Percentiles rank a stretch among this genome's conserved stretches.
These are phyloP conservation scores for Penstemon barbatus DNA, from an alignment of 257 asterid genomes.

Conservation along the genomic window DNA sequence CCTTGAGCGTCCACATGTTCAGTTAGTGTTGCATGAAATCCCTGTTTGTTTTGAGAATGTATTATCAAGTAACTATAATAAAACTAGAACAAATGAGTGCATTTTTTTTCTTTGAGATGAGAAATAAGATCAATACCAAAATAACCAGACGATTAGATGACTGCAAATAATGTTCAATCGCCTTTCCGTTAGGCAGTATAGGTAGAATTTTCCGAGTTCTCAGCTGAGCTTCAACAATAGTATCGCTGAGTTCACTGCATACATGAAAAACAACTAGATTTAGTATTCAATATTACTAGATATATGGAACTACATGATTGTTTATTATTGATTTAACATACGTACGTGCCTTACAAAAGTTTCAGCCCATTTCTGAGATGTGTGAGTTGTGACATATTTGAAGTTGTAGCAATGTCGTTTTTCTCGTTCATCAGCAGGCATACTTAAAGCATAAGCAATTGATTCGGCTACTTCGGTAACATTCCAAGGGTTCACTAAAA, in stretches of 20 bases:
- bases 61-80: too few relatives aligned
- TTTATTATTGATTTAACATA: background rate
- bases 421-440: conserved; percentile 81
- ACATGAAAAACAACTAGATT: conserved; percentile 18
- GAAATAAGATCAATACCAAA: conserved; percentile 46
- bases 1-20: conserved; percentile 73
- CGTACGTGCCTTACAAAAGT: conserved; percentile 78
- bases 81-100: too few relatives aligned
- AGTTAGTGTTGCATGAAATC: conserved; percentile 78
- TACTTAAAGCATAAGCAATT: conserved; percentile 71
- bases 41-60: conserved; percentile 36
- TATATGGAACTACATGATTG: background rate
- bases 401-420: conserved; percentile 85
- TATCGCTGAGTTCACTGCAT: conserved; percentile 83
- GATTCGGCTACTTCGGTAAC: conserved; percentile 84
- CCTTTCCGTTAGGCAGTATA: conserved; percentile 57
- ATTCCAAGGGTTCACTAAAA: conserved; percentile 89
- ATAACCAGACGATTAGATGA: conserved; percentile 76
- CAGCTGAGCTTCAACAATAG: conserved; percentile 85
- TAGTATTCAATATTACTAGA: background rate
- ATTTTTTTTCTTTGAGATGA: background rate
- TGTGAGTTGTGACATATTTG: conserved; percentile 79
- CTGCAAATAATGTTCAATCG: conserved; percentile 51
- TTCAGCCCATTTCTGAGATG: conserved; percentile 96
- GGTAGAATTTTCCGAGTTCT: conserved; percentile 85